Evolutionary conservation across 164 flowering plant species (phyloP), one percentile per base, ranked within the genome.

Genomic region (Buxus sempervirens): DNA sequence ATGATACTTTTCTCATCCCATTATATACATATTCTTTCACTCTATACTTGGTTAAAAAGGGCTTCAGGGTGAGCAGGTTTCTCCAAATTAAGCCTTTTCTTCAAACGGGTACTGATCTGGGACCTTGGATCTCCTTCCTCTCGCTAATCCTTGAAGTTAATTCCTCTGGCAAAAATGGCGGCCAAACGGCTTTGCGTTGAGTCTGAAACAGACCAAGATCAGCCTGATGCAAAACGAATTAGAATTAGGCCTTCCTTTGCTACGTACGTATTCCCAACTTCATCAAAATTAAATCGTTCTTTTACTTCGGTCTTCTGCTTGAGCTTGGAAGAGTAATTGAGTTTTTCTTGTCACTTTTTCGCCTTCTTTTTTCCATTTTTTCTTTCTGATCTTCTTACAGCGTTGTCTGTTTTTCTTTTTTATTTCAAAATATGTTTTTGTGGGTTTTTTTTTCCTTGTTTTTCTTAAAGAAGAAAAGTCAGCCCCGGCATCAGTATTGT

Each of bases 231-330:
- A 41, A 84, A 82, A 74, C 73, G 88, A 57, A 71, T 70, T 42
- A 79, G 79, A 78, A 75, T 77, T 1, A 72, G 62, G 45, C 84
- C 85, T 62, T 78, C 88, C 70, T 77, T 88, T 45, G 84, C 91
- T 32, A 82, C 87, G 96, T 90, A 81, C 41, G 92, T 79, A 54
- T 62, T 58, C 16, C 60, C 9, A 55, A n/a, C 58, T 55, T 20
- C 21, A 55, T 23, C 58, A 55, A 21, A 13, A 9, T 55, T 55
- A 55, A 20, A 20, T n/a, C n/a, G n/a, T n/a, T n/a, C n/a, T n/a
- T n/a, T n/a, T n/a, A n/a, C n/a, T n/a, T n/a, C n/a, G n/a, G n/a
- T n/a, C n/a, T n/a, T n/a, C n/a, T n/a, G n/a, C n/a, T n/a, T n/a
- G n/a, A n/a, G n/a, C n/a, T n/a, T n/a, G n/a, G n/a, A n/a, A n/a